Evolutionary conservation across 495 filamentous ascomycete species (phyloP).

Genomic region (Lophiotrema nucula): DNA sequence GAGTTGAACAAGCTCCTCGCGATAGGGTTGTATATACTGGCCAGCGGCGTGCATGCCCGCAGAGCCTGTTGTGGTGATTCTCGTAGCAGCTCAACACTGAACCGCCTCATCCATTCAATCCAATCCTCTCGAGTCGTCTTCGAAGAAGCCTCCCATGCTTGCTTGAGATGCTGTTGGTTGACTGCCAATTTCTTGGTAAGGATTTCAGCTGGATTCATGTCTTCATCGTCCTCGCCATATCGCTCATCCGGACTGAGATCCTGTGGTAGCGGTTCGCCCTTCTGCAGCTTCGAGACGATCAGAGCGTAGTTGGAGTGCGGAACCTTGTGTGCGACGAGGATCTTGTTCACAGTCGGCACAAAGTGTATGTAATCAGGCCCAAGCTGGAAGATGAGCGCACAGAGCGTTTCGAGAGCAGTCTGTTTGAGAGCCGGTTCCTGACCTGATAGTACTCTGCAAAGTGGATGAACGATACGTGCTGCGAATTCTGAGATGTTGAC

Average conservation of each 20-base stretch:
- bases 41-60: conserved; percentile 86
- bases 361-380: conserved; percentile 94
- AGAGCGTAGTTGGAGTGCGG: conserved; percentile 86
- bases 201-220: conserved; percentile 75
- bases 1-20: conserved; percentile 96
- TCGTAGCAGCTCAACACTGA: conserved; percentile 90
- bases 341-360: conserved; percentile 83
- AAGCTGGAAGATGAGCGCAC: conserved; percentile 91
- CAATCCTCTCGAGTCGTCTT: conserved; percentile 97
- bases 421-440: conserved; percentile 70
- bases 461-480: conserved; percentile 87
- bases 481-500: conserved; percentile 98
- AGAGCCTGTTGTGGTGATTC: conserved; percentile 95
- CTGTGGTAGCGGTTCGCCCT: conserved; percentile 88
- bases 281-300: conserved; percentile 85
- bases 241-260: conserved; percentile 87
- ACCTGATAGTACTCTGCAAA: conserved; percentile 73
- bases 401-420: conserved; percentile 91
- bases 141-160: conserved; percentile 93
- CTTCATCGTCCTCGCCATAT: conserved; percentile 74
- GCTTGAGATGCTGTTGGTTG: conserved; percentile 95
- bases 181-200: conserved; percentile 90
- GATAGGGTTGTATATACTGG: conserved; percentile 84
- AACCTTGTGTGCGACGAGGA: conserved; percentile 59
- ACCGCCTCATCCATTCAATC: conserved; percentile 97